Evolutionary conservation across 139 green algal genomes (phyloP).

Genomic region (Chlamydomonas asymmetrica): DNA sequence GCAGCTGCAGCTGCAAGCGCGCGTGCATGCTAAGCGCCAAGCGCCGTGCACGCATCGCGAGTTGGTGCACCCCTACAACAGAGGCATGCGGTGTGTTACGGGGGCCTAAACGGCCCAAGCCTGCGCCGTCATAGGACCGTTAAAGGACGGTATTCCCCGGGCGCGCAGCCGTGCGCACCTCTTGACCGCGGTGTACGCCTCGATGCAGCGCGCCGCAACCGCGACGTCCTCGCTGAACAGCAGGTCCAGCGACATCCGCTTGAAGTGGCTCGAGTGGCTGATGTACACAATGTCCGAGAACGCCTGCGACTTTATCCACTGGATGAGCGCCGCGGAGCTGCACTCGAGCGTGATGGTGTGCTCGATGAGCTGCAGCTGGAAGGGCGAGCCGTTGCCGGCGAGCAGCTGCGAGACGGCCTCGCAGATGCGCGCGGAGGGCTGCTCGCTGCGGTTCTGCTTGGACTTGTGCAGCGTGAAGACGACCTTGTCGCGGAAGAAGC

Average conservation of each 20-base stretch:
- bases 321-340: conserved; percentile 10
- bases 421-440: conserved; percentile 32
- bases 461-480: conserved; percentile 49
- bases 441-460: conserved; percentile 43
- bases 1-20: no score
- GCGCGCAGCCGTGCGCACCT: conserved; percentile 37
- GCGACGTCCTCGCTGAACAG: conserved; percentile 56
- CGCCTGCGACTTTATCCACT: conserved; percentile 42
- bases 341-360: conserved; percentile 41
- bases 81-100: no score
- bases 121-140: no score
- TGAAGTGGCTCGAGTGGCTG: conserved; percentile 21
- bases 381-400: conserved; percentile 45
- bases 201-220: conserved; percentile 62
- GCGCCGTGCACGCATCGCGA: no score
- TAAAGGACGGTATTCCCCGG: no score
- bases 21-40: no score
- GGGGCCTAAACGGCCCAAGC: no score
- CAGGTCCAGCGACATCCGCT: conserved; percentile 41
- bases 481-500: conserved; percentile 39
- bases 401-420: conserved; percentile 40
- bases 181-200: conserved; percentile 74
- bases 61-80: no score
- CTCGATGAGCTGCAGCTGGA: conserved; percentile 34
- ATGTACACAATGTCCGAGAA: conserved; percentile 46